A percentile compares a stretch with the other conserved stretches of the same genome.
Evolutionary conservation across 202 grass and related monocot species (phyloP).

Genomic region (Setaria italica): DNA sequence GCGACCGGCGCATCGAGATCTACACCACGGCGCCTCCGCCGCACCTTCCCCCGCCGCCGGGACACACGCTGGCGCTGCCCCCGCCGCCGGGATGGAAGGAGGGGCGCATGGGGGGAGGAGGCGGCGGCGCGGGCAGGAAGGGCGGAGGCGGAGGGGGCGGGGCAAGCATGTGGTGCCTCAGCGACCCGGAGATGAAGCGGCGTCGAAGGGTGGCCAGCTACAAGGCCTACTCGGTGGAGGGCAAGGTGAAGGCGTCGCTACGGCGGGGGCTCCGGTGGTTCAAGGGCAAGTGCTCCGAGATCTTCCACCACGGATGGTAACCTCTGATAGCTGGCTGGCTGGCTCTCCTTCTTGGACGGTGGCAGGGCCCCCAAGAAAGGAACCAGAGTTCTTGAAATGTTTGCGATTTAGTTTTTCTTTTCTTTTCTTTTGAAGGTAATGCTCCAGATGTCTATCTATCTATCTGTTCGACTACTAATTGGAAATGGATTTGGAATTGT

Average conservation of each 20-base stretch:
- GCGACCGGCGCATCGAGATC: slow-evolving; percentile 58
- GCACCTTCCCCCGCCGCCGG: slow-evolving; percentile 50
- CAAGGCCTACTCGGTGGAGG: slow-evolving; percentile 88
- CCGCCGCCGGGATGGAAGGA: slow-evolving; percentile 59
- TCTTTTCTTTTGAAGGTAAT: slow-evolving; percentile 33
- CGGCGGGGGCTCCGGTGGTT: slow-evolving; percentile 78
- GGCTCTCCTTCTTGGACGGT: slow-evolving; percentile 29
- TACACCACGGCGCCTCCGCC: slow-evolving; percentile 48
- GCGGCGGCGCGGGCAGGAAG: slow-evolving; percentile 10
- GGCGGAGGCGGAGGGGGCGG: slow-evolving; percentile 31
- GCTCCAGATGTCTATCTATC: slow-evolving; percentile 25
- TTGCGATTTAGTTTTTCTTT: slow-evolving; percentile 34
- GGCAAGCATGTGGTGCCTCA: slow-evolving; percentile 69
- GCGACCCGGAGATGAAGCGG: slow-evolving; percentile 84
- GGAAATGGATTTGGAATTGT: slow-evolving; percentile 45
- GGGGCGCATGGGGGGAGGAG: slow-evolving; percentile 39
- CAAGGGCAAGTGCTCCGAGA: slow-evolving; percentile 83
- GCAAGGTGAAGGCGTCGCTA: slow-evolving; percentile 77
- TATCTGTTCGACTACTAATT: slow-evolving; percentile 43
- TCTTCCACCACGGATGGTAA: slow-evolving; percentile 84
- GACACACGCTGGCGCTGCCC: slow-evolving; percentile 50
- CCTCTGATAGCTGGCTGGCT: slow-evolving; percentile 24
- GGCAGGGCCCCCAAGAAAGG: slow-evolving; percentile 27
- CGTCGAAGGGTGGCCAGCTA: slow-evolving; percentile 81
- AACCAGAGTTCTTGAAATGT: slow-evolving; percentile 41